These are phyloP conservation scores for Fraxinus greggii DNA, from an alignment of 305 asterid species.

Conservation along the genomic window DNA sequence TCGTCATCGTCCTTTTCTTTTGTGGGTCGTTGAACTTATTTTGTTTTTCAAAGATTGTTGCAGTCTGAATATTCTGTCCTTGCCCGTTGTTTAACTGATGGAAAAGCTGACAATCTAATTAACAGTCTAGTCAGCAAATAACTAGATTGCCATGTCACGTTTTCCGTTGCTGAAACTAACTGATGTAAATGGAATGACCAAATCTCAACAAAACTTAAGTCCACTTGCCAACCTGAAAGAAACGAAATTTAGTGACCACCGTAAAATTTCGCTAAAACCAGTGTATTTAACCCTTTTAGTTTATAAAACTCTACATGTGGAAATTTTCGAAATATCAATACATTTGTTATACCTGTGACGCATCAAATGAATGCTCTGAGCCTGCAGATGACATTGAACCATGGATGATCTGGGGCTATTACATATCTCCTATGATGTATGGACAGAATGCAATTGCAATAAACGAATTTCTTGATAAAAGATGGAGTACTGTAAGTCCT, in stretches of 20 bases:
- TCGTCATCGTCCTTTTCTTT: background rate
- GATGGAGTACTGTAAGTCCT: slow-evolving; percentile 48
- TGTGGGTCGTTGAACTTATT: background rate
- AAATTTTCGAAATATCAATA: background rate
- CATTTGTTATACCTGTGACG: background rate
- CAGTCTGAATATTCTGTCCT: background rate
- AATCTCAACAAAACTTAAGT: background rate
- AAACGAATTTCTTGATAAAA: slow-evolving; percentile 49
- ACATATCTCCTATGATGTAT: slow-evolving; percentile 53
- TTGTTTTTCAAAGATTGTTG: background rate
- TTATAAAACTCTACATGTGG: background rate
- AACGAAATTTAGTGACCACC: background rate
- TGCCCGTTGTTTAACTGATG: background rate
- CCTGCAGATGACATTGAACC: slow-evolving; percentile 42
- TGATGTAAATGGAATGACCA: background rate
- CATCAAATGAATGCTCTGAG: background rate
- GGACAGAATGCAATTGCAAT: slow-evolving; percentile 55
- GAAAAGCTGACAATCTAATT: background rate
- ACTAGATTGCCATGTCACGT: background rate
- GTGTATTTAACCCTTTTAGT: background rate
- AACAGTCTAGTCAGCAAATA: background rate
- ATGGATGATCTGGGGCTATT: slow-evolving; percentile 63
- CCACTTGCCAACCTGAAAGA: background rate
- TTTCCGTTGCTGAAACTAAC: background rate
- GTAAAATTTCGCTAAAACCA: background rate